These are phyloP conservation scores for Neonectria neomacrospora DNA, from an alignment of 2,329 filamentous ascomycete species.

Conservation along the genomic window DNA sequence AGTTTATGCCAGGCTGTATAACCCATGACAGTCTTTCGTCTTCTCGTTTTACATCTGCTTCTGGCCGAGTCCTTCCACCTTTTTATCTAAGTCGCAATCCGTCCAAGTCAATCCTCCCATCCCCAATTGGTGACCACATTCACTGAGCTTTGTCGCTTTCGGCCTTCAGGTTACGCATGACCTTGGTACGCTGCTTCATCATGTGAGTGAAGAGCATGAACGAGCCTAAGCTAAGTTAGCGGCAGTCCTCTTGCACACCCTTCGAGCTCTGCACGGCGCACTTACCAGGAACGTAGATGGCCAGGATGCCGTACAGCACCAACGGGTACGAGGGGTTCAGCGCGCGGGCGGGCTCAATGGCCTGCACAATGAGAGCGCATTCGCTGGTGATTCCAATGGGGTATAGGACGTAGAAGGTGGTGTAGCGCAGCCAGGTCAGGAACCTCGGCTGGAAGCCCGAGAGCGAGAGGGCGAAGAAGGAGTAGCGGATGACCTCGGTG, in stretches of 20 bases:
- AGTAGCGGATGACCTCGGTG: slow-evolving; percentile 94
- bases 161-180: slow-evolving; percentile 71
- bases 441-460: slow-evolving; percentile 68
- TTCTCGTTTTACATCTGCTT: neutral
- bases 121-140: neutral
- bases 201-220: slow-evolving; percentile 94
- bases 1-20: neutral
- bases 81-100: neutral
- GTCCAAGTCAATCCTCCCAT: neutral
- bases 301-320: slow-evolving; percentile 72
- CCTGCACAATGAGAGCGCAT: slow-evolving; percentile 80
- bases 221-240: slow-evolving; percentile 59
- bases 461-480: slow-evolving; percentile 85
- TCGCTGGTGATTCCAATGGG: slow-evolving; percentile 92
- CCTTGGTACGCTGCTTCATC: slow-evolving; percentile 88
- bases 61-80: neutral
- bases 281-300: slow-evolving; percentile 83
- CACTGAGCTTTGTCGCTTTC: slow-evolving; percentile 55
- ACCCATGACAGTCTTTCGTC: neutral
- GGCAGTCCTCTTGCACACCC: neutral
- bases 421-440: slow-evolving; percentile 87
- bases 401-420: slow-evolving; percentile 93
- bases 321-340: slow-evolving; percentile 63
- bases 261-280: slow-evolving; percentile 31
- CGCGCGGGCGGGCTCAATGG: slow-evolving; percentile 68